phyloP scores from a whole-genome alignment of 768 basidiomycete species.

The Rhodotorula diobovata region DNA sequence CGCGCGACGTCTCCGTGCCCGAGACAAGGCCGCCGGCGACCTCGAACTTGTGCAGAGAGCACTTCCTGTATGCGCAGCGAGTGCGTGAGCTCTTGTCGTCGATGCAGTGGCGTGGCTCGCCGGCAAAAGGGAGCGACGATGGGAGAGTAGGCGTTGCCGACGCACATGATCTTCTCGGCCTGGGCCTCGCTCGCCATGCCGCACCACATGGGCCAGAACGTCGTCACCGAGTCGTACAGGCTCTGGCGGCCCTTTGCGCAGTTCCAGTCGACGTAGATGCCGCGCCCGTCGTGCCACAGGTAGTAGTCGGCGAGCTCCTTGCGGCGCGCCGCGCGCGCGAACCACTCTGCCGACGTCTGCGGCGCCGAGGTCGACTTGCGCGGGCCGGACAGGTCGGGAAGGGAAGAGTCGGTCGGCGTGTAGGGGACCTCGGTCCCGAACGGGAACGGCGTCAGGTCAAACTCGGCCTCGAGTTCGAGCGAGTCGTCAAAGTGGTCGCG shows the following conservation, averaged over 20 bases:
- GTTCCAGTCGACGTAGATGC: slow-evolving; percentile 93
- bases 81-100: slow-evolving; percentile 1
- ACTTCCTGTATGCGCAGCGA: slow-evolving; percentile 54
- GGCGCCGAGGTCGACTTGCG: slow-evolving; percentile 27
- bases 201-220: slow-evolving; percentile 95
- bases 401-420: slow-evolving; percentile 54
- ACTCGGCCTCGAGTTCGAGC: slow-evolving; percentile 87
- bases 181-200: slow-evolving; percentile 96
- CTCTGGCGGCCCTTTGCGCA: slow-evolving; percentile 84
- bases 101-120: not conserved
- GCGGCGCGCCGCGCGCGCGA: slow-evolving; percentile 76
- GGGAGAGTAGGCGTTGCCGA: slow-evolving; percentile 41
- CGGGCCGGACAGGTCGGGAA: slow-evolving; percentile 44
- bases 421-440: slow-evolving; percentile 58
- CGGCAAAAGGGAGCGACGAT: not conserved
- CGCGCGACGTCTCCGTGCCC: slow-evolving; percentile 92
- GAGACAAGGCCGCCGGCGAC: slow-evolving; percentile 91
- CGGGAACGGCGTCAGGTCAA: slow-evolving; percentile 85
- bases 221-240: slow-evolving; percentile 92
- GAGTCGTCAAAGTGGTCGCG: slow-evolving; percentile 90
- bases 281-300: slow-evolving; percentile 94
- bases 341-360: slow-evolving; percentile 81
- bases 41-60: slow-evolving; percentile 90
- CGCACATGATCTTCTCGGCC: slow-evolving; percentile 85
- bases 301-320: slow-evolving; percentile 82